Evolutionary conservation across 225 moss, liverwort and hornwort genomes (phyloP), one percentile per base, ranked within the genome.

Genomic region (Physcomitrium patens): DNA sequence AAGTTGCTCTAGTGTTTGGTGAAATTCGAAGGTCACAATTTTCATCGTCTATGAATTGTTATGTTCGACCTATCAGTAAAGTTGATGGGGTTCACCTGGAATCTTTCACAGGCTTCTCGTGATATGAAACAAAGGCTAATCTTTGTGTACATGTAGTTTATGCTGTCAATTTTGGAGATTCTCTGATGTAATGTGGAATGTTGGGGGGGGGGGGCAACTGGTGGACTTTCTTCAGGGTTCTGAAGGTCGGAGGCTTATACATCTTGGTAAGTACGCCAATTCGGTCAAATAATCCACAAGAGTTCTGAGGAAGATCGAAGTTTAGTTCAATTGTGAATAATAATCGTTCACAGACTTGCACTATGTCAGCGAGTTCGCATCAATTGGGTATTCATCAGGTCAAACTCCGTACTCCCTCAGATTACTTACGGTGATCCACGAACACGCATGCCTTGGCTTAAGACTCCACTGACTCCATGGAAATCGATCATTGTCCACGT

Each of bases 351-450:
- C 26, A 3, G 12, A 46, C 16, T 44, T 46, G 8, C 54, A 19
- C 42, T 54, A 37, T 13, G 7, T 12, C 5, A 54, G 19, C 41
- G 9, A 60, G 10, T n/a, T 61, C 51, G 60, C 17, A 56, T 74
- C 3, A 19, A 46, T 12, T 28, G 0, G 12, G 0, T 65, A 23
- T 14, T 62, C 44, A 22, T 54, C 12, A 52, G 28, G 10, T 45
- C 52, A 37, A 9, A 23, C 61, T 46, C 14, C 27, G 18, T 42
- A 3, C 46, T 82, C 54, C 47, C 60, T 45, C 49, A 87, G 84
- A 71, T 84, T 62, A 84, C 81, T 1, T 84, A 81, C 26, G 78
- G 83, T 37, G 78, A 83, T 51, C 80, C 86, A 63, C 75, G 76
- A 26, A 43, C 27, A 10, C 79, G 79, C 24, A 66, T 81, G 73